Evolutionary conservation across 306 rosid species (phyloP).

Genomic region (Gleditsia sinensis): DNA sequence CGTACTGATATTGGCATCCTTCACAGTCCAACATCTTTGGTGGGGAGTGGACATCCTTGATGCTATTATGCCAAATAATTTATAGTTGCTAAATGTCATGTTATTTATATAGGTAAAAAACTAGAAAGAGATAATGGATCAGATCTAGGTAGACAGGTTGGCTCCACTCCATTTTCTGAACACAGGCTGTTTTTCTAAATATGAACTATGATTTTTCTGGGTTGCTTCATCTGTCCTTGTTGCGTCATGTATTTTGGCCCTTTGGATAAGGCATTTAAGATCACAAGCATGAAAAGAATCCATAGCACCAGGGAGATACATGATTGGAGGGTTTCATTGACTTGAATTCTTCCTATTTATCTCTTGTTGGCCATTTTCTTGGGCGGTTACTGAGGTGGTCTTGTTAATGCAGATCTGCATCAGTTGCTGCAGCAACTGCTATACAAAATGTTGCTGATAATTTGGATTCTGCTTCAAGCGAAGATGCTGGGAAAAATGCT

Average conservation of each 20-base stretch:
- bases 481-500: slow-evolving; percentile 50
- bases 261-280: slow-evolving; percentile 1
- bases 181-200: slow-evolving; percentile 7
- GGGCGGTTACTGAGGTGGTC: neutral
- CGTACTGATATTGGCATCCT: neutral
- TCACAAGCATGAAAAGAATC: slow-evolving; percentile 29
- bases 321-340: no score
- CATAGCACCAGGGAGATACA: slow-evolving; percentile 11
- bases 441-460: slow-evolving; percentile 51
- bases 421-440: slow-evolving; percentile 71
- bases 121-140: neutral
- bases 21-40: neutral
- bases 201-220: slow-evolving; percentile 4
- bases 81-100: neutral
- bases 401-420: slow-evolving; percentile 67
- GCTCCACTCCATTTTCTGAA: neutral
- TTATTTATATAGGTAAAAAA: neutral
- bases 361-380: neutral
- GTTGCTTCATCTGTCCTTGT: slow-evolving; percentile 31
- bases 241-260: slow-evolving; percentile 10
- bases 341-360: neutral
- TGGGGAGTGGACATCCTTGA: slow-evolving; percentile 3
- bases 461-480: slow-evolving; percentile 67
- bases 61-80: neutral
- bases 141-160: slow-evolving; percentile 4